Conservation (phyloP, 495 filamentous ascomycete species). For the Rhizodiscina lignyota region DNA sequence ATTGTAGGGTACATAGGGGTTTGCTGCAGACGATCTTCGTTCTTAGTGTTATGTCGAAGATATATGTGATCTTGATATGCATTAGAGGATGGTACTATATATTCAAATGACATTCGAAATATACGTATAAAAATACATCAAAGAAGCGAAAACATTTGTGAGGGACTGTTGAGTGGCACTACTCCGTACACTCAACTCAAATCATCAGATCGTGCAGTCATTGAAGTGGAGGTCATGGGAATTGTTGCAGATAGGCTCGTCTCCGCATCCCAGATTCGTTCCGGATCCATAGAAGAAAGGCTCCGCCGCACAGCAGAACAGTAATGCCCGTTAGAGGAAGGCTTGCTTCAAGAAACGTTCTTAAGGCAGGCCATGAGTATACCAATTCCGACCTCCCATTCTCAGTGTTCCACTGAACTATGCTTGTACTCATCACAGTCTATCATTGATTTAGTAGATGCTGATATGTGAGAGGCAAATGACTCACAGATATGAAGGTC, state of each 20-base stretch:
- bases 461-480: neutral
- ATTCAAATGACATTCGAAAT: neutral
- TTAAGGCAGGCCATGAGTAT: neutral
- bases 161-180: neutral
- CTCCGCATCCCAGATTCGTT: neutral
- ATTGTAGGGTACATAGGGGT: too few relatives aligned
- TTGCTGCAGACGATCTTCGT: too few relatives aligned
- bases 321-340: slow-evolving; percentile 1
- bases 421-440: slow-evolving; percentile 20
- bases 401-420: slow-evolving; percentile 10
- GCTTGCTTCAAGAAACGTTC: slow-evolving; percentile 9
- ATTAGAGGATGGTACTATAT: neutral
- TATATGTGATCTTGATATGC: neutral
- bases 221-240: neutral
- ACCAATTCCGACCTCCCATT: slow-evolving; percentile 4
- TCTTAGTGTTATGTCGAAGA: too few relatives aligned
- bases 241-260: neutral
- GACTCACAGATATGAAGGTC: slow-evolving; percentile 27
- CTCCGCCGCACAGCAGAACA: neutral
- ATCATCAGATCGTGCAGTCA: neutral
- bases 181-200: neutral
- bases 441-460: neutral
- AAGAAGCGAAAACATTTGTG: neutral
- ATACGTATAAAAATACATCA: neutral
- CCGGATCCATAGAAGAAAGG: neutral